Base-by-base conservation (phyloP, 176 grass and related monocot species). In the Bonia amplexicaulis region DNA sequence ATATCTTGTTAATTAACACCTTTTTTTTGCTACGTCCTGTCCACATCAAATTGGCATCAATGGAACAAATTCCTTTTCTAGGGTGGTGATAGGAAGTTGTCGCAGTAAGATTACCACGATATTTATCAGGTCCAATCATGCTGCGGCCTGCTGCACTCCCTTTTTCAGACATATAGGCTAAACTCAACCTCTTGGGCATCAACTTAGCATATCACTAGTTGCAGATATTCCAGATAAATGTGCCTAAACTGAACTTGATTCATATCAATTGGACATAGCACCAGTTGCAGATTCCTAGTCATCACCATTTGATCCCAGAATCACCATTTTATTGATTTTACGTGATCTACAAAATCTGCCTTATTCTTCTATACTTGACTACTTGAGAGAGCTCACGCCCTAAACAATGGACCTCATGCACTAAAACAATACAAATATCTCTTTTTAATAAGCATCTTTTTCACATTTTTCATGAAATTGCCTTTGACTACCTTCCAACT, bases 311-410 rank as follows among this genome's bases (percentile, higher is more conserved):
- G 37, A 45, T 58, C 33, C 3, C 6, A 69, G 26, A 81, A 58
- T 26, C 17, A 60, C 37, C 3, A 68, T 51, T 76, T 33, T 82
- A 29, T 46, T 70, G 22, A 58, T 12, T 48, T 12, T 35, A 11
- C 20, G 8, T 39, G 35, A 76, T 81, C 29, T 31, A 25, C 5
- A 25, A n/a, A 26, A 8, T 61, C 45, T 60, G 20, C 17, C 42
- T 29, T 76, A 87, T 76, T 76, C 42, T 49, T 82, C 5, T 82
- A 3, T 54, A 27, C 66, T 62, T 48, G 29, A 71, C 29, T 48
- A 71, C 29, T 48, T 22, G 23, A 66, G 26, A 35, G 51, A 60
- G 57, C 57, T 60, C 57, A 60, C 57, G 10, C 22, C 55, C 2
- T 58, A 58, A n/a, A 42, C 53, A 57, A 76, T 76, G 37, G 53